Conservation (phyloP, 2,329 filamentous ascomycete species). For the Pseudogymnoascus sp. region DNA sequence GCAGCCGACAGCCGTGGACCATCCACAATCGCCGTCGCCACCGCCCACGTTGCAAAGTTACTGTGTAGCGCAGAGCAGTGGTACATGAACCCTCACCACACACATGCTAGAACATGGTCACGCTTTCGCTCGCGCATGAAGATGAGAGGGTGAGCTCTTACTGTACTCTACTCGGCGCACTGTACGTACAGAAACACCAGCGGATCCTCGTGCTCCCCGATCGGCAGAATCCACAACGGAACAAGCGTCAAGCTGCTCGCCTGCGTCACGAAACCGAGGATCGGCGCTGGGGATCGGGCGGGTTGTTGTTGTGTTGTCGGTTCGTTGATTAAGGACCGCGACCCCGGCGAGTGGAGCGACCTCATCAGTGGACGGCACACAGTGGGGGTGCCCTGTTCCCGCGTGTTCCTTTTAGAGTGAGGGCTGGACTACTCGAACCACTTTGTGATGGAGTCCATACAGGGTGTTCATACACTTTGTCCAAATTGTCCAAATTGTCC, state of each 20-base stretch:
- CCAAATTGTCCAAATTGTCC: background rate
- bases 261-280: background rate
- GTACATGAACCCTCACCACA: background rate
- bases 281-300: background rate
- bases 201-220: background rate
- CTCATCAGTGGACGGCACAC: background rate
- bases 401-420: constrained; percentile 8
- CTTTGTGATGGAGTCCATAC: background rate
- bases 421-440: background rate
- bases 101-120: background rate
- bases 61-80: background rate
- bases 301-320: background rate
- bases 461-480: background rate
- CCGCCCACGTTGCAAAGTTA: background rate
- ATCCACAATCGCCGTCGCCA: background rate
- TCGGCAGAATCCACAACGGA: background rate
- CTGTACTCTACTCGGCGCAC: background rate
- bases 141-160: background rate
- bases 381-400: constrained; percentile 4
- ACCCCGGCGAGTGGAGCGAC: background rate
- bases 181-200: background rate
- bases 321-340: constrained; percentile 5
- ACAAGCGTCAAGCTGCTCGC: background rate
- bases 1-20: background rate
- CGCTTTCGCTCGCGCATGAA: background rate